phyloP scores from a whole-genome alignment of 148 eudicot genomes.

The Euryodendron excelsum region DNA sequence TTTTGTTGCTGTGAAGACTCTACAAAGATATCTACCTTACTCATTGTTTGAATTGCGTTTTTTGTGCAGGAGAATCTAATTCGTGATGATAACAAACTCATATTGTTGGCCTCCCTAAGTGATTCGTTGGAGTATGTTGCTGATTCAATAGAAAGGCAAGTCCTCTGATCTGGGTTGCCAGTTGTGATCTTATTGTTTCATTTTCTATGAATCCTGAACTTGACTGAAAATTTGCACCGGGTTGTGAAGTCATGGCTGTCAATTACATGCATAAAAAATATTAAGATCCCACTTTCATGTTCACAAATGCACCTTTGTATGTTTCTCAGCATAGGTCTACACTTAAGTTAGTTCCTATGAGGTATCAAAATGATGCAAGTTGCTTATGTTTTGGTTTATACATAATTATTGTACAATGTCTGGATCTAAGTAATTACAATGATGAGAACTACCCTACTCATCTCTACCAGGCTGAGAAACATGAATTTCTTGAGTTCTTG shows the following conservation, averaged over 20 bases:
- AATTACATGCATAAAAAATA: not conserved
- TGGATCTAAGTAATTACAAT: too few relatives aligned
- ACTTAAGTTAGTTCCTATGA: not conserved
- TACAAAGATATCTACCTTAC: not conserved
- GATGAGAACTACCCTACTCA: too few relatives aligned
- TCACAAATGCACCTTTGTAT: not conserved
- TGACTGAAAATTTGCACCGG: not conserved
- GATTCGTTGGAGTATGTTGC: slow-evolving; percentile 99
- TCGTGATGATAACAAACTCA: slow-evolving; percentile 92
- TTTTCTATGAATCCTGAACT: not conserved
- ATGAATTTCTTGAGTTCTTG: too few relatives aligned
- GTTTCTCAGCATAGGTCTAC: not conserved
- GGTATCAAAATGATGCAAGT: too few relatives aligned
- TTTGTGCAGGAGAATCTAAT: slow-evolving; percentile 83
- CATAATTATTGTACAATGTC: too few relatives aligned
- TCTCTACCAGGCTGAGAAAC: too few relatives aligned
- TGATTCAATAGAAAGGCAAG: slow-evolving; percentile 92
- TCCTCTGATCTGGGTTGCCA: slow-evolving; percentile 11
- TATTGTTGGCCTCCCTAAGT: slow-evolving; percentile 86
- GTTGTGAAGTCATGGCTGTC: not conserved
- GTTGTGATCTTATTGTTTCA: slow-evolving; percentile 9
- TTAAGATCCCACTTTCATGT: not conserved
- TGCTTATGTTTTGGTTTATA: too few relatives aligned
- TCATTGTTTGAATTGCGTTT: not conserved
- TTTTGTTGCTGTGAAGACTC: not conserved